Conservation (phyloP, 192 early-diverging fungal genomes). For the Coemansia sp. region DNA sequence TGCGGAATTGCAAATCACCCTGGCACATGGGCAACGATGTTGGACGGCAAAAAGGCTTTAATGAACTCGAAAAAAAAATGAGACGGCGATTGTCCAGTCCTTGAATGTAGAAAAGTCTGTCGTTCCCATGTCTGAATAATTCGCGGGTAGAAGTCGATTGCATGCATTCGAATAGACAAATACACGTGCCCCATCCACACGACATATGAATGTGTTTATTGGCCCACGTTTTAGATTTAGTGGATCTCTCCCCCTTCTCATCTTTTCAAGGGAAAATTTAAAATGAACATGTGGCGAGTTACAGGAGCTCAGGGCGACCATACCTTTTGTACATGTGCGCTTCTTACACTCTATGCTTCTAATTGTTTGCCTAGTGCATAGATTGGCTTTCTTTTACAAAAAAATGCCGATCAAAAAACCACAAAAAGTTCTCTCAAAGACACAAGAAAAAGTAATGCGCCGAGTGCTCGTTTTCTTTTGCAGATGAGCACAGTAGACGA, state of each 20-base stretch:
- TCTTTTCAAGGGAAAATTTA: neutral
- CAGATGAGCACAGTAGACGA: constrained; percentile 5
- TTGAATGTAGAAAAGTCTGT: neutral
- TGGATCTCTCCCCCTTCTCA: neutral
- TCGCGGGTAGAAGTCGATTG: neutral
- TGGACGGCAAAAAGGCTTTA: neutral
- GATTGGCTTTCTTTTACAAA: neutral
- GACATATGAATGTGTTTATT: neutral
- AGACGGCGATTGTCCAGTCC: neutral
- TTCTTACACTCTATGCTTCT: neutral
- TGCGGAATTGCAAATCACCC: neutral
- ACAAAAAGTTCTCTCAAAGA: neutral
- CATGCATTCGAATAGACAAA: too few relatives aligned
- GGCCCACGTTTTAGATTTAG: neutral
- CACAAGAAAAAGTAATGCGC: neutral
- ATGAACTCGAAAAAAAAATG: neutral
- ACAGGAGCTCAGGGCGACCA: neutral
- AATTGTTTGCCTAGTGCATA: neutral
- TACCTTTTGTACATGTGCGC: neutral
- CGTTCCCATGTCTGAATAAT: neutral
- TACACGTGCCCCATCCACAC: too few relatives aligned
- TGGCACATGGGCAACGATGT: neutral
- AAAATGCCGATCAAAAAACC: neutral
- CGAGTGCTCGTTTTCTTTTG: neutral
- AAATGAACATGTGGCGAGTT: neutral